Evolutionary conservation across 1,284 basidiomycete genomes (phyloP), one percentile per base, ranked within the genome.

Genomic region (Moniliella sp.): DNA sequence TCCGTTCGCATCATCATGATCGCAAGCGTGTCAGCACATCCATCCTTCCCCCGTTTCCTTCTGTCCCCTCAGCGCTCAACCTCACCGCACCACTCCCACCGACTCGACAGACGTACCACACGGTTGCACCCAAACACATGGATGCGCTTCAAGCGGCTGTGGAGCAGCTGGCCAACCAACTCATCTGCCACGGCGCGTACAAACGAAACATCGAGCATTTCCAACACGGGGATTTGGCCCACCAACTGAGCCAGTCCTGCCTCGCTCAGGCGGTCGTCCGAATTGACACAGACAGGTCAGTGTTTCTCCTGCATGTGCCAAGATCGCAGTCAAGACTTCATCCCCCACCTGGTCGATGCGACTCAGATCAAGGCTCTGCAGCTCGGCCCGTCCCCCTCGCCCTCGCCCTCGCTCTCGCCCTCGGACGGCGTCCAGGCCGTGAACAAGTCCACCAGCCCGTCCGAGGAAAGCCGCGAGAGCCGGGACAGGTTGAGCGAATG

Each of bases 141-240:
- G 14, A 38, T 28, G 12, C 27, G 28, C 27, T 35, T 9, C 7
- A 38, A 18, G 8, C 18, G 18, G n/a, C 27, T 21, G 17, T 17
- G 30, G 23, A 28, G 23, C 23, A 12, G 12, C n/a, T 15, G 12
- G 5, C 25, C 76, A 39, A 94, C 61, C 2, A 78, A 66, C 49
- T 76, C 82, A 57, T 97, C 78, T 43, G 86, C 77, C 18, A 81
- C 68, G 21, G 72, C 69, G 27, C 88, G 65, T 43, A 84, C 84
- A 70, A 81, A 97, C 1, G 83, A 76, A 4, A 91, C 59, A 50
- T 97, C 80, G 21, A 94, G 50, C 49, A 64, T 67, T 41, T 61
- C 64, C 44, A 93, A 50, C 5, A 26, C 32, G 3, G 37, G 40
- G 11, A 40, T 34, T 11, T 39, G 42, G 25, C 34, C 36, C 9